Evolutionary conservation across 1,284 basidiomycete species (phyloP).

Genomic region (Athelia sp.): DNA sequence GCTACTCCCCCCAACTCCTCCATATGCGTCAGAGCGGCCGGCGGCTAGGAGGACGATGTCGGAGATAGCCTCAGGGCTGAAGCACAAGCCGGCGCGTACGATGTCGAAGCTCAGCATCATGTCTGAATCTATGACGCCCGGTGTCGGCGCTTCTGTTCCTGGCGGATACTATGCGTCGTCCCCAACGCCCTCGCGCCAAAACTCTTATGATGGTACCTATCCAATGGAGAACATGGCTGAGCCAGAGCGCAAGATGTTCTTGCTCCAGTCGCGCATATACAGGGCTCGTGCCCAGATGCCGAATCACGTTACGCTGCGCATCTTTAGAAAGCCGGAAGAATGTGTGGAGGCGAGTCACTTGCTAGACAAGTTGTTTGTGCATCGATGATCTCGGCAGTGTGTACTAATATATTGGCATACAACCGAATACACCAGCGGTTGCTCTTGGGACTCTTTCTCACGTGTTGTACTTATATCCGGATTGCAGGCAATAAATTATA

Average conservation of each 20-base stretch:
- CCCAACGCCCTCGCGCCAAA: not conserved
- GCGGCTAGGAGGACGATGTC: not conserved
- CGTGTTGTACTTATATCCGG: too few species aligned
- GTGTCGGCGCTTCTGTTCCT: not conserved
- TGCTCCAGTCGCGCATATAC: constrained; percentile 59
- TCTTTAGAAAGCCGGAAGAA: constrained; percentile 63
- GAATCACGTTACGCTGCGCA: constrained; percentile 45
- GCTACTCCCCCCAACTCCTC: not conserved
- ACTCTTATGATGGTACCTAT: not conserved
- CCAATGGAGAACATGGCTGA: constrained; percentile 30
- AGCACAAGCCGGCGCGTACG: not conserved
- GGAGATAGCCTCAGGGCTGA: not conserved
- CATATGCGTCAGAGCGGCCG: not conserved
- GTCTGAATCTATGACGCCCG: not conserved
- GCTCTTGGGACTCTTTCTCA: too few species aligned
- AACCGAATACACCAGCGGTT: not conserved
- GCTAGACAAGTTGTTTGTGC: constrained; percentile 14
- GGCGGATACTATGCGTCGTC: not conserved
- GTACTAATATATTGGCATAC: not conserved
- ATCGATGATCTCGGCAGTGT: not conserved
- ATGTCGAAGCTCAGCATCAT: not conserved
- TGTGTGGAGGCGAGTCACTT: constrained; percentile 53
- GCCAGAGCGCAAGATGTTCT: constrained; percentile 45
- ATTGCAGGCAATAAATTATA: not conserved
- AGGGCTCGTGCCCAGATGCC: constrained; percentile 54